phyloP scores from a whole-genome alignment of 2,329 filamentous ascomycete genomes.

The Geosmithia putterillii region DNA sequence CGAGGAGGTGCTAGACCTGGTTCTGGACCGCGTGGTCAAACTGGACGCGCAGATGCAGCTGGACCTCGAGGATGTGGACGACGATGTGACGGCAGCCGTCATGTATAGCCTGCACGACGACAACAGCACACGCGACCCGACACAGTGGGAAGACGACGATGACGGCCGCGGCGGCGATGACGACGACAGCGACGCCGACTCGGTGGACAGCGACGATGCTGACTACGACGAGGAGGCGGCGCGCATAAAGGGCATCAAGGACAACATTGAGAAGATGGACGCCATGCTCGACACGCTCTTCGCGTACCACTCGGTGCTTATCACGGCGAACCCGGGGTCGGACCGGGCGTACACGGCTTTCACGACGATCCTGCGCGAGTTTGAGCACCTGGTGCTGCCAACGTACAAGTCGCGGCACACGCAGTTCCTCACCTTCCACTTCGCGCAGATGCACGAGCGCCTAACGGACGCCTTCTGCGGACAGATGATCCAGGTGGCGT shows the following conservation, averaged over 20 bases:
- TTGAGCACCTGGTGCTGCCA: slow-evolving; percentile 76
- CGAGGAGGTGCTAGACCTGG: slow-evolving; percentile 68
- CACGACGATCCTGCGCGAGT: slow-evolving; percentile 71
- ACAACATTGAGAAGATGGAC: slow-evolving; percentile 85
- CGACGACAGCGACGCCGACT: slow-evolving; percentile 59
- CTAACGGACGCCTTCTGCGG: slow-evolving; percentile 76
- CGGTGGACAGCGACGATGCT: slow-evolving; percentile 56
- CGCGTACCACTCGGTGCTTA: slow-evolving; percentile 63
- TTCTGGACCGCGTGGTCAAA: slow-evolving; percentile 79
- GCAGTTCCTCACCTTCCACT: slow-evolving; percentile 94
- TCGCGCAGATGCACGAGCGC: slow-evolving; percentile 67
- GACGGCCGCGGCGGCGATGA: slow-evolving; percentile 29
- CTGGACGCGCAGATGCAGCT: slow-evolving; percentile 93
- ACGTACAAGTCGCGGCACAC: slow-evolving; percentile 87
- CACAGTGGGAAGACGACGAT: slow-evolving; percentile 37
- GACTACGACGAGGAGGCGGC: slow-evolving; percentile 51
- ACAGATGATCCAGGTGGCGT: slow-evolving; percentile 42
- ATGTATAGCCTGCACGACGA: slow-evolving; percentile 33
- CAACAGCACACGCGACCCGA: slow-evolving; percentile 6
- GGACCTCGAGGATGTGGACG: slow-evolving; percentile 85
- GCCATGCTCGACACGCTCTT: slow-evolving; percentile 82
- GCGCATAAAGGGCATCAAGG: slow-evolving; percentile 59
- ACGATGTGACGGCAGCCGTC: slow-evolving; percentile 68
- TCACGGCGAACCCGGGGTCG: slow-evolving; percentile 50
- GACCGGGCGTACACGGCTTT: slow-evolving; percentile 61